Conservation (phyloP, 2,329 filamentous ascomycete species). For the Epichloe aotearoae region DNA sequence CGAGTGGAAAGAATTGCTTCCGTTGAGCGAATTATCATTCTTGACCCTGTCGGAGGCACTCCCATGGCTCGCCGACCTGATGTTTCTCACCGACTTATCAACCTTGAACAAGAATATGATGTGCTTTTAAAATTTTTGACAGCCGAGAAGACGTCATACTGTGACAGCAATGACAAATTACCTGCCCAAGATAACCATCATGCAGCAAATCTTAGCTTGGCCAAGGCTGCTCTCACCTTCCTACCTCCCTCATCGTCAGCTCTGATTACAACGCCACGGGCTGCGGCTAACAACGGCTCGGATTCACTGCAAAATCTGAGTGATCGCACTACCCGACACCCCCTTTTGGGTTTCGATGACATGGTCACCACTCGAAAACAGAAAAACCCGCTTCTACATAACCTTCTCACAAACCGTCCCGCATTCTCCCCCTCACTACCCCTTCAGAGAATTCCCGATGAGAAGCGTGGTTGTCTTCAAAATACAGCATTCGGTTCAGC, state of each 20-base stretch:
- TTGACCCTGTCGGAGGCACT: slow-evolving; percentile 78
- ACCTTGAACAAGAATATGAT: slow-evolving; percentile 79
- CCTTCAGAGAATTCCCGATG: slow-evolving; percentile 42
- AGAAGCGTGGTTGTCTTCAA: slow-evolving; percentile 19
- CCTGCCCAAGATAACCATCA: slow-evolving; percentile 28
- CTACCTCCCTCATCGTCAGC: slow-evolving; percentile 77
- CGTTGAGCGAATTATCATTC: slow-evolving; percentile 74
- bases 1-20: slow-evolving; percentile 39
- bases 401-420: slow-evolving; percentile 89
- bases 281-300: slow-evolving; percentile 46
- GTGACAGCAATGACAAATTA: background rate
- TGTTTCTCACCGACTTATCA: slow-evolving; percentile 53
- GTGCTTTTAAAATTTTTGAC: slow-evolving; percentile 51
- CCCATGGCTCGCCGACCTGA: slow-evolving; percentile 41
- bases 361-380: slow-evolving; percentile 41
- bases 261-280: slow-evolving; percentile 73
- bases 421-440: slow-evolving; percentile 86
- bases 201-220: slow-evolving; percentile 59
- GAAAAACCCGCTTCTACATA: slow-evolving; percentile 84
- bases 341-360: slow-evolving; percentile 34
- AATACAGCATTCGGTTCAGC: slow-evolving; percentile 31
- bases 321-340: slow-evolving; percentile 28
- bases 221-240: slow-evolving; percentile 56
- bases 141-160: slow-evolving; percentile 9
- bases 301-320: background rate